These are phyloP conservation scores for Puccinia sorghi DNA, from an alignment of 1,284 basidiomycete species.

Conservation along the genomic window DNA sequence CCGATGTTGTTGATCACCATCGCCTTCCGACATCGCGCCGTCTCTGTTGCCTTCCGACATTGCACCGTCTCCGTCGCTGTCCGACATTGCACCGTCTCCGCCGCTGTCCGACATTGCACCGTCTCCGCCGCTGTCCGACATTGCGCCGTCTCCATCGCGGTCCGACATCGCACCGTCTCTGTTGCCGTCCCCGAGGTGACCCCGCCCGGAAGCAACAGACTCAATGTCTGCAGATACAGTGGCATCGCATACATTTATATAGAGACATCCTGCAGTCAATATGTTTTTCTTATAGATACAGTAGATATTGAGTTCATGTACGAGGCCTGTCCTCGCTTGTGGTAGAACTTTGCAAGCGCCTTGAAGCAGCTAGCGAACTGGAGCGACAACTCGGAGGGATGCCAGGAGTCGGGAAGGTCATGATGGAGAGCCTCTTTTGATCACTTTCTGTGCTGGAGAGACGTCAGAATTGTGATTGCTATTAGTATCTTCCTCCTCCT, in stretches of 20 bases:
- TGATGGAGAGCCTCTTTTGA: no score
- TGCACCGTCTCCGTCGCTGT: background rate
- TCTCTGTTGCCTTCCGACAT: no score
- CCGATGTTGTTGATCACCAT: slow-evolving; percentile 29
- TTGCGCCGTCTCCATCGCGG: background rate
- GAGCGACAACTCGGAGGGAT: slow-evolving; percentile 1
- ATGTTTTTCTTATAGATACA: no score
- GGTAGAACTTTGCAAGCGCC: background rate
- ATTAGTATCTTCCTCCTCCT: slow-evolving; percentile 40
- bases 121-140: background rate
- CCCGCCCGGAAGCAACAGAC: background rate
- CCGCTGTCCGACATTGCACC: no score
- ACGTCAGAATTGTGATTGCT: slow-evolving; percentile 7
- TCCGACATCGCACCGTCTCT: background rate
- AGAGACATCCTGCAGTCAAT: no score
- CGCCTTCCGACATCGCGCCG: background rate
- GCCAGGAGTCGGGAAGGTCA: no score
- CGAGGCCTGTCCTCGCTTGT: background rate
- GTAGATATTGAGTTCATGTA: no score
- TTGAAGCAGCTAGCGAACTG: slow-evolving; percentile 19
- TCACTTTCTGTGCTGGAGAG: slow-evolving; percentile 32
- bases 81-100: no score
- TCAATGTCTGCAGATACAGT: slow-evolving; percentile 10
- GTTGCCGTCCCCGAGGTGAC: background rate
- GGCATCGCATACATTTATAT: background rate